A percentile compares a stretch with the other conserved stretches of the same genome.
Evolutionary conservation across 208 protist species (phyloP).

Genomic region (Leishmania braziliensis): DNA sequence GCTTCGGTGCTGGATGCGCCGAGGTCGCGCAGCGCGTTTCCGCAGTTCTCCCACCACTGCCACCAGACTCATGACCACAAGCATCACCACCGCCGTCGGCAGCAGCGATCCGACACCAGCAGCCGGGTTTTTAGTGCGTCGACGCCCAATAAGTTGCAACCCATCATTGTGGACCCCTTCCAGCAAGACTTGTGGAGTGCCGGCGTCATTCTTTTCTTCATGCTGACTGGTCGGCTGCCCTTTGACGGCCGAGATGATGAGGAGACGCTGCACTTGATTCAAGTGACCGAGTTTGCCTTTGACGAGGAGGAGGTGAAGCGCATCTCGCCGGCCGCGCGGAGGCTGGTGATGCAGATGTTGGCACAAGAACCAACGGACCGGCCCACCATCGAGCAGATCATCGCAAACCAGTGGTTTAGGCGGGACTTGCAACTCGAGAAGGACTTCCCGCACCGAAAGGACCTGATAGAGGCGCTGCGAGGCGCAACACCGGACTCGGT

Average conservation of each 20-base stretch:
- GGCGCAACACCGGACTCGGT: slow-evolving; percentile 1
- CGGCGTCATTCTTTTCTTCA: slow-evolving; percentile 93
- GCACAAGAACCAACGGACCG: slow-evolving; percentile 82
- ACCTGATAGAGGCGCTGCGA: slow-evolving; percentile 26
- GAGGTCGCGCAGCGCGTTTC: background rate
- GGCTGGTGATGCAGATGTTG: slow-evolving; percentile 80
- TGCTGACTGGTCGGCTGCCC: slow-evolving; percentile 96
- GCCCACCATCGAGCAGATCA: slow-evolving; percentile 85
- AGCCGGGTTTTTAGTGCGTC: background rate
- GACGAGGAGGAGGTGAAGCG: slow-evolving; percentile 68
- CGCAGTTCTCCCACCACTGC: background rate
- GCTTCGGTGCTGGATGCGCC: background rate
- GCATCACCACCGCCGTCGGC: background rate
- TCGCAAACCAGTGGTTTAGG: slow-evolving; percentile 85
- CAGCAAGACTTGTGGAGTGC: slow-evolving; percentile 92
- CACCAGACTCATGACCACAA: slow-evolving; percentile 1
- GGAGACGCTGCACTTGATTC: slow-evolving; percentile 92
- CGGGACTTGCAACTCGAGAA: slow-evolving; percentile 48
- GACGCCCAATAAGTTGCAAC: slow-evolving; percentile 20
- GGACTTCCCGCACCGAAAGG: slow-evolving; percentile 74
- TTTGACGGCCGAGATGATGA: slow-evolving; percentile 95
- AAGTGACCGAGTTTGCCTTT: slow-evolving; percentile 54
- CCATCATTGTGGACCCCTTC: slow-evolving; percentile 66
- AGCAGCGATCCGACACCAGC: background rate
- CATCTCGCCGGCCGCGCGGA: slow-evolving; percentile 65